phyloP scores from a whole-genome alignment of 371 early-diverging fungal species.

The Mucor indicus region DNA sequence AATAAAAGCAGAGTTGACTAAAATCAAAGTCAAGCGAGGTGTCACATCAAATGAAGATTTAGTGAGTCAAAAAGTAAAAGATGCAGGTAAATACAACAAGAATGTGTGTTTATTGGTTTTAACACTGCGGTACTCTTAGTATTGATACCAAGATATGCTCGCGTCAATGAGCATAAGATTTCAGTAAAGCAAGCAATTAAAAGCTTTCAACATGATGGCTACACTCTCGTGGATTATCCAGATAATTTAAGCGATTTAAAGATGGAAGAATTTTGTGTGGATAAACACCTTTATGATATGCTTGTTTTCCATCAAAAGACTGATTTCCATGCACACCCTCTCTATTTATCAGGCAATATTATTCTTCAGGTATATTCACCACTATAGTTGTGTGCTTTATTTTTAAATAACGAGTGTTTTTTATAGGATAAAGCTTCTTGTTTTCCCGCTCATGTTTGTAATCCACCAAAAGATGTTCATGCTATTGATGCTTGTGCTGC shows the following conservation, averaged over 20 bases:
- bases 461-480: slow-evolving; percentile 64
- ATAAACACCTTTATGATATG: slow-evolving; percentile 77
- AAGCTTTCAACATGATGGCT: slow-evolving; percentile 62
- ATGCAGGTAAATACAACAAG: slow-evolving; percentile 34
- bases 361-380: slow-evolving; percentile 74
- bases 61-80: slow-evolving; percentile 54
- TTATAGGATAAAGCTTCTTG: slow-evolving; percentile 93
- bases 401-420: no score
- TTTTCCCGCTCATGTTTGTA: slow-evolving; percentile 91
- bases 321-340: slow-evolving; percentile 77
- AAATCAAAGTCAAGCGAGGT: slow-evolving; percentile 66
- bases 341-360: slow-evolving; percentile 72
- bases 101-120: background rate
- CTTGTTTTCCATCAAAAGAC: slow-evolving; percentile 82
- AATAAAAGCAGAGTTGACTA: slow-evolving; percentile 73
- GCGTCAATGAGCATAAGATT: slow-evolving; percentile 72
- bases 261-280: slow-evolving; percentile 54
- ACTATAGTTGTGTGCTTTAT: background rate
- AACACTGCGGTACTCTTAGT: slow-evolving; percentile 22
- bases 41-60: slow-evolving; percentile 68
- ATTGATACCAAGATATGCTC: slow-evolving; percentile 69
- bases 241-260: slow-evolving; percentile 30
- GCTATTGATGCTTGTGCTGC: slow-evolving; percentile 98
- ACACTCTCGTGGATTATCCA: slow-evolving; percentile 41
- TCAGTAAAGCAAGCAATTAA: slow-evolving; percentile 67